Base-by-base conservation (phyloP, 2,329 filamentous ascomycete species). In the Trichoderma breve region DNA sequence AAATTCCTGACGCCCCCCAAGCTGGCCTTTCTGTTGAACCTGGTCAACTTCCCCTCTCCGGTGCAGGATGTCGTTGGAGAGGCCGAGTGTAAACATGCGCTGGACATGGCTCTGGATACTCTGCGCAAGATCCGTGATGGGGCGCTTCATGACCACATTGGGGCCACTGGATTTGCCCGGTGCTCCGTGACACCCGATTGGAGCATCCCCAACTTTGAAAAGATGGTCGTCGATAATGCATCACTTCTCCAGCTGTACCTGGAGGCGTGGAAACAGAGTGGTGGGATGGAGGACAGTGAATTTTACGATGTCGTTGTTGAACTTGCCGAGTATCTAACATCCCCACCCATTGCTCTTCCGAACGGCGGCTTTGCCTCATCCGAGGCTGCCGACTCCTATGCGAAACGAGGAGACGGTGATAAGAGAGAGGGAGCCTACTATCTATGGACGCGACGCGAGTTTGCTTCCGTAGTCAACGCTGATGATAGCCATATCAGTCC, bases 181-280 rank as follows among this genome's bases (percentile, higher is more conserved):
- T 98, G 97, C 79, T 97, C 94, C 15, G 92, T 97, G 8, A 98
- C 95, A 0, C 85, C 90, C 15, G 93, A 98, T 81, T 99, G 96
- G 96, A 93, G 92, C 74, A 84, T 98, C 61, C 96, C 96, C 12
- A 95, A 97, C 80, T 99, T 98, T 77, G 96, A 99, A 83, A 98
- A 98, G 84, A 94, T 98, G 88, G 88, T 98, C 11, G 94, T 94
- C 70, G 96, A 98, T 78, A 97, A 99, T 77, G 91, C 93, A 0
- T 91, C 98, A 75, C 86, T 98, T 1, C 84, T 99, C 3, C 88
- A 91, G 28, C 86, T 96, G 7, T 98, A 96, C 77, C 86, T 97
- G 7, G 94, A 98, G 77, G 95, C 93, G 0, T 98, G 95, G 86
- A 86, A 93, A 15, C 82, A 90, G 14, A 80, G 77, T 28, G 80